Conservation (phyloP, 805 yeast species). For the Candida ascalaphidarum region DNA sequence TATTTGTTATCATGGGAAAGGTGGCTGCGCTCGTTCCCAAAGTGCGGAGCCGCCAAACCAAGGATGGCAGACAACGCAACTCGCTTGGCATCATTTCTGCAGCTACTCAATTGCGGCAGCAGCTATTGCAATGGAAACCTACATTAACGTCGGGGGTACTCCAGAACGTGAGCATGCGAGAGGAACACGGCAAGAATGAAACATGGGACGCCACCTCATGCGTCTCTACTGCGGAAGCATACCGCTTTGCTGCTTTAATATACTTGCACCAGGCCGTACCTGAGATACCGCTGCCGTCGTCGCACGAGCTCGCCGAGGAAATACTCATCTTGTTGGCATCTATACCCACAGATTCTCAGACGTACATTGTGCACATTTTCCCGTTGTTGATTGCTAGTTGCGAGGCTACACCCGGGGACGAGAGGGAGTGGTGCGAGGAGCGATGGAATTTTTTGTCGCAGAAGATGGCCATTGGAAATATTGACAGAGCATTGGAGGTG, state of each 20-base stretch:
- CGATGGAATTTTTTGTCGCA: constrained; percentile 49
- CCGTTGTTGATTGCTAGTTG: constrained; percentile 60
- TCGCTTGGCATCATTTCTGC: constrained; percentile 40
- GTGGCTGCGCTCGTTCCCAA: constrained; percentile 49
- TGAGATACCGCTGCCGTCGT: constrained; percentile 47
- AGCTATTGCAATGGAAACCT: constrained; percentile 52
- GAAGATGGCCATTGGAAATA: constrained; percentile 57
- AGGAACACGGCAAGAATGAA: constrained; percentile 7
- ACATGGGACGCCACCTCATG: constrained; percentile 52
- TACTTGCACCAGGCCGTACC: constrained; percentile 68
- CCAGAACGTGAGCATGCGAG: constrained; percentile 13
- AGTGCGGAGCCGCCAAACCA: constrained; percentile 29
- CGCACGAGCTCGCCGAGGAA: constrained; percentile 51
- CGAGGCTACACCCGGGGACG: constrained; percentile 51
- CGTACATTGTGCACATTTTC: constrained; percentile 53
- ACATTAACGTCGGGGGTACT: constrained; percentile 26
- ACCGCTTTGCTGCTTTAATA: constrained; percentile 48
- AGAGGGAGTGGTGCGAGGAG: constrained; percentile 51
- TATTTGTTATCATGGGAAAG: constrained; percentile 57
- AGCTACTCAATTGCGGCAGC: constrained; percentile 47
- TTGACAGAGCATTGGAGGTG: constrained; percentile 58
- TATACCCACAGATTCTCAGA: constrained; percentile 50
- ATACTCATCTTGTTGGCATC: constrained; percentile 53
- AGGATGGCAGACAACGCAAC: constrained; percentile 16
- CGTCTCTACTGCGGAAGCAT: constrained; percentile 64